phyloP scores from a whole-genome alignment of 2,329 filamentous ascomycete species.

The Paecilomyces fulvus region DNA sequence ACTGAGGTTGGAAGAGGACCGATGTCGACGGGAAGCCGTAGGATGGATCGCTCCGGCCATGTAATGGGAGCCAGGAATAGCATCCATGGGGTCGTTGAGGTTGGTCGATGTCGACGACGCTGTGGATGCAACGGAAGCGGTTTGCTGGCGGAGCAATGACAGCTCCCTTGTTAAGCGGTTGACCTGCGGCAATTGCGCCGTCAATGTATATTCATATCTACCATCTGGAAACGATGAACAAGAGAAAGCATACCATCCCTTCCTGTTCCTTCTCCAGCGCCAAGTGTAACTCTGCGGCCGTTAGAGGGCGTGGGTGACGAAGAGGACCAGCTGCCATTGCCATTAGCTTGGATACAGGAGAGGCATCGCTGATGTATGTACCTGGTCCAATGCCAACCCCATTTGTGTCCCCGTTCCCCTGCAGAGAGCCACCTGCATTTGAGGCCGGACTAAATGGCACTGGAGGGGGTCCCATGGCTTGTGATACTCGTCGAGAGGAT shows the following conservation, averaged over 20 bases:
- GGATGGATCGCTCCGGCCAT: conserved; percentile 44
- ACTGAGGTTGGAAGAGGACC: conserved; percentile 48
- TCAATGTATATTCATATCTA: neutral
- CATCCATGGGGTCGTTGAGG: conserved; percentile 40
- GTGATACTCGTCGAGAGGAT: conserved; percentile 38
- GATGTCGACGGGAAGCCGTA: conserved; percentile 47
- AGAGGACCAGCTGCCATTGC: conserved; percentile 52
- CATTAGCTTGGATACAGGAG: conserved; percentile 1
- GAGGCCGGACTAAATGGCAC: conserved; percentile 21
- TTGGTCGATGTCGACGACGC: conserved; percentile 48
- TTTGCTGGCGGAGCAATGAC: conserved; percentile 65
- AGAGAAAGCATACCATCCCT: conserved; percentile 58
- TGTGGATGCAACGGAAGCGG: conserved; percentile 54
- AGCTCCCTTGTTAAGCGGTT: conserved; percentile 90
- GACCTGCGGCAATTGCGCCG: conserved; percentile 48
- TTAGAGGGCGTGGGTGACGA: conserved; percentile 79
- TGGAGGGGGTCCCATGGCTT: conserved; percentile 39
- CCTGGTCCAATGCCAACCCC: conserved; percentile 33
- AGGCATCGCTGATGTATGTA: conserved; percentile 13
- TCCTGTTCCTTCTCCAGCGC: conserved; percentile 94
- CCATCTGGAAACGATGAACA: too few relatives aligned
- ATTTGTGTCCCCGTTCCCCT: conserved; percentile 23
- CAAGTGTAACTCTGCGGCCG: conserved; percentile 77
- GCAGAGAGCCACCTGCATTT: conserved; percentile 16
- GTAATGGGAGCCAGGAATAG: conserved; percentile 32